These are phyloP conservation scores for Pleurotus ostreatus DNA, from an alignment of 768 basidiomycete species.

Conservation along the genomic window DNA sequence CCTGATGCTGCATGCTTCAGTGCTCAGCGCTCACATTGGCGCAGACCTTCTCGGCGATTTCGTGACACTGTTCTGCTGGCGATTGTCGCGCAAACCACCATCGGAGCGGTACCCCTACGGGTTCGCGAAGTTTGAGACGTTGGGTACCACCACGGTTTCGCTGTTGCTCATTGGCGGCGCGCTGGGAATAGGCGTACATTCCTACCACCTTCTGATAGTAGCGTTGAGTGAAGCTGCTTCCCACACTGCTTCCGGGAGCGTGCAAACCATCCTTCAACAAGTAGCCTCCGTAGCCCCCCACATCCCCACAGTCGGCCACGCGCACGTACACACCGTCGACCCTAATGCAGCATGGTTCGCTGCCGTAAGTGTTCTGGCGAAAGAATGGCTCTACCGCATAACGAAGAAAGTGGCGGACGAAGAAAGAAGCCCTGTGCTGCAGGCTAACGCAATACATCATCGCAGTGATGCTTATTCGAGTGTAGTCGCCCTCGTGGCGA, in stretches of 20 bases:
- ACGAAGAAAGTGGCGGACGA: constrained; percentile 89
- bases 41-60: constrained; percentile 85
- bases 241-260: constrained; percentile 58
- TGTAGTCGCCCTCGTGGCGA: constrained; percentile 86
- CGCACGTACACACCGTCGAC: constrained; percentile 62
- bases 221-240: constrained; percentile 64
- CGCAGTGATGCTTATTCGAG: constrained; percentile 97
- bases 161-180: constrained; percentile 83
- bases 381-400: constrained; percentile 91
- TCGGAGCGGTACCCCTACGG: constrained; percentile 81
- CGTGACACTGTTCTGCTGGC: constrained; percentile 88
- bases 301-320: constrained; percentile 52
- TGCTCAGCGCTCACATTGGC: background rate
- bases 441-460: constrained; percentile 97
- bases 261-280: constrained; percentile 60
- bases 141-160: constrained; percentile 89
- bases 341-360: constrained; percentile 99
- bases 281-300: constrained; percentile 52
- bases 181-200: constrained; percentile 85
- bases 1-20: constrained; percentile 1
- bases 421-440: constrained; percentile 85
- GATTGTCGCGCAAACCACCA: constrained; percentile 77
- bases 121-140: constrained; percentile 91
- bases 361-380: constrained; percentile 67
- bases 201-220: constrained; percentile 76